A percentile compares a stretch with the other conserved stretches of the same genome.
Evolutionary conservation across 106 monocot genomes (phyloP).

Genomic region (Chionographis japonica): DNA sequence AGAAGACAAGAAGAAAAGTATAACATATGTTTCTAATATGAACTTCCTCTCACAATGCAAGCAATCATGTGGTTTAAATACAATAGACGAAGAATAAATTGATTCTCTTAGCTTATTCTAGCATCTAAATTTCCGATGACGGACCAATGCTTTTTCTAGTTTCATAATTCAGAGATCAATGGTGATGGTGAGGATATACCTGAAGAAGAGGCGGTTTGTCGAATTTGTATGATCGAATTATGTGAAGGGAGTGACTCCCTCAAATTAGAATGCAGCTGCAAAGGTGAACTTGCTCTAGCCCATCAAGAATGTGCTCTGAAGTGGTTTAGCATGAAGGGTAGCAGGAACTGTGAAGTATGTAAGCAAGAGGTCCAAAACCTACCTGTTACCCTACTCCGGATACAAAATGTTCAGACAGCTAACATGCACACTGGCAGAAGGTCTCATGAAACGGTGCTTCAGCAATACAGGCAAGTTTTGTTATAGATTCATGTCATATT

Average conservation of each 20-base stretch:
- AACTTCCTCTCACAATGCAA: too few species aligned
- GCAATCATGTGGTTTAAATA: too few species aligned
- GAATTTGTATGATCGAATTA: constrained; percentile 52
- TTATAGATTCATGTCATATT: neutral
- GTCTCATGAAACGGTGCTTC: constrained; percentile 3
- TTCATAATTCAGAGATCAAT: constrained; percentile 16
- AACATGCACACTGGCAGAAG: neutral
- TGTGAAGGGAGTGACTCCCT: constrained; percentile 38
- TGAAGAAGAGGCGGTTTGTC: constrained; percentile 57
- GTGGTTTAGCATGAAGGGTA: constrained; percentile 52
- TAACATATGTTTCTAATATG: too few species aligned
- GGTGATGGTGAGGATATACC: constrained; percentile 50
- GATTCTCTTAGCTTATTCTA: neutral
- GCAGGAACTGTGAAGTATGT: constrained; percentile 47
- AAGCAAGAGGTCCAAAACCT: constrained; percentile 48
- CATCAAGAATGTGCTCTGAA: constrained; percentile 54
- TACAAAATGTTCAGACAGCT: constrained; percentile 21
- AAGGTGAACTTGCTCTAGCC: constrained; percentile 48
- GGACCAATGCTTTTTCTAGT: constrained; percentile 10
- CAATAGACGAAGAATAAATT: neutral
- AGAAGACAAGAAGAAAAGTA: too few species aligned
- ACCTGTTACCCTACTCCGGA: constrained; percentile 41
- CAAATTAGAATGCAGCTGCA: constrained; percentile 50
- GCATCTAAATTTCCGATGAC: neutral
- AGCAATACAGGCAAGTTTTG: constrained; percentile 21